Percentiles rank a stretch among this genome's conserved stretches.
Evolutionary conservation across 2,329 filamentous ascomycete species (phyloP).

Genomic region (Neurospora sp.): DNA sequence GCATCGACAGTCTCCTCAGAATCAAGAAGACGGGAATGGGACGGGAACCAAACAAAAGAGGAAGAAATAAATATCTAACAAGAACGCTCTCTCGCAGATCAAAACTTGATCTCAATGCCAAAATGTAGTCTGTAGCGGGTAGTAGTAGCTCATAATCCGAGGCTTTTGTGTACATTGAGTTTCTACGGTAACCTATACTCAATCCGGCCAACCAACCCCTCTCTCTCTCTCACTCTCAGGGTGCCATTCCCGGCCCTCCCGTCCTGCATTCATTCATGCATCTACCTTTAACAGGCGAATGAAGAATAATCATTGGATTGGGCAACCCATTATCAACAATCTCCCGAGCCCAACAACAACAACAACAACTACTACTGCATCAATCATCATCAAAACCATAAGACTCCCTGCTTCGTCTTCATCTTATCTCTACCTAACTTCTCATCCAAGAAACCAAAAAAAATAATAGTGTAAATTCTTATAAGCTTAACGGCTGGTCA

Average conservation of each 20-base stretch:
- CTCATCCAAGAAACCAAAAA: not conserved
- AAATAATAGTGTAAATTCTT: constrained; percentile 8
- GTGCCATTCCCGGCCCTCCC: not conserved
- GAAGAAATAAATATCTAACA: not conserved
- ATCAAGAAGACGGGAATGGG: not conserved
- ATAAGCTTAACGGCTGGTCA: constrained; percentile 34
- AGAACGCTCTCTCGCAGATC: not conserved
- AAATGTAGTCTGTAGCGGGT: not conserved
- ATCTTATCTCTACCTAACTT: not conserved
- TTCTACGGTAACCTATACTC: not conserved
- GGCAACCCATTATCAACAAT: not conserved
- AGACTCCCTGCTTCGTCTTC: not conserved
- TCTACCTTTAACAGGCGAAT: not conserved
- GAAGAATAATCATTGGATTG: not conserved
- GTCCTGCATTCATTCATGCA: not conserved
- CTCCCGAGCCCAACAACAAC: not conserved
- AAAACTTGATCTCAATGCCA: not conserved
- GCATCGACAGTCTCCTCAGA: not conserved
- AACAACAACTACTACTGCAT: not conserved
- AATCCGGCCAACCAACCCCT: not conserved
- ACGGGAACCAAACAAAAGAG: not conserved
- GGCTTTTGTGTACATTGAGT: not conserved
- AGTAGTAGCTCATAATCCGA: not conserved
- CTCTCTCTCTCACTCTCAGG: not conserved
- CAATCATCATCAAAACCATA: not conserved